phyloP scores from a whole-genome alignment of 2,329 filamentous ascomycete species.

The Xylaria sp. region DNA sequence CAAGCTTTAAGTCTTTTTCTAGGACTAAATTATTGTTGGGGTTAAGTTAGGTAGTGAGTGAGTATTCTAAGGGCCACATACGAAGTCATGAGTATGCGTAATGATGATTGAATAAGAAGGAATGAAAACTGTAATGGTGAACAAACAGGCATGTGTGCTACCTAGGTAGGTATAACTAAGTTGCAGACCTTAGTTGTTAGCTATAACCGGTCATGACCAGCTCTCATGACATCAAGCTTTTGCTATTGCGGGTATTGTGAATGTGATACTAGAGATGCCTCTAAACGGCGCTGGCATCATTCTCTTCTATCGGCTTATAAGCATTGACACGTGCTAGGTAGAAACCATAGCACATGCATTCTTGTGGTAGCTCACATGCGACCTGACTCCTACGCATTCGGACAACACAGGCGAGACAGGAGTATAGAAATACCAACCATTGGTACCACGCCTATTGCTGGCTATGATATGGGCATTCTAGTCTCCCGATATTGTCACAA shows the following conservation, averaged over 20 bases:
- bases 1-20: background rate
- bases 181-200: background rate
- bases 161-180: background rate
- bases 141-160: background rate
- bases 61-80: background rate
- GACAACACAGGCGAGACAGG: background rate
- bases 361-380: background rate
- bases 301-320: background rate
- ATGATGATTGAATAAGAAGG: background rate
- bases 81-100: background rate
- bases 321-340: background rate
- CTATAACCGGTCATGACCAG: conserved; percentile 12
- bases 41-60: background rate
- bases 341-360: background rate
- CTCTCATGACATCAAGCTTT: conserved; percentile 16
- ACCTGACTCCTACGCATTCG: background rate
- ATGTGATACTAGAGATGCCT: background rate
- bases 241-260: background rate
- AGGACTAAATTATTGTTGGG: background rate
- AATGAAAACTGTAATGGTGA: background rate
- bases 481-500: background rate
- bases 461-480: background rate
- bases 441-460: background rate
- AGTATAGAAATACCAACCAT: background rate
- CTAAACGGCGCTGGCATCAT: background rate